These are phyloP conservation scores for Heterobasidion occidentale DNA, from an alignment of 1,284 basidiomycete genomes.

Conservation along the genomic window DNA sequence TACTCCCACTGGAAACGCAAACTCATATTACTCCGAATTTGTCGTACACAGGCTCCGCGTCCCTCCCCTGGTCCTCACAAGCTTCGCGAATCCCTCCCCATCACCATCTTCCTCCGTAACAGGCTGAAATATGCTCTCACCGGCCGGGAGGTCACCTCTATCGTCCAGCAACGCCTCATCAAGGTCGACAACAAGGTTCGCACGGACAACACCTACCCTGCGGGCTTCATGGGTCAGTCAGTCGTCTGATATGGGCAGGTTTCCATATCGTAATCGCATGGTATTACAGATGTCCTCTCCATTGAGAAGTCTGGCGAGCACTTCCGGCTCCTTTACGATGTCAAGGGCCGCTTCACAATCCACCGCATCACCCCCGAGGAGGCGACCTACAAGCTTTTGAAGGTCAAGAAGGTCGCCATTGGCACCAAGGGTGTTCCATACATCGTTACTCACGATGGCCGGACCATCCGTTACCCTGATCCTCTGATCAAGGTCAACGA, in stretches of 20 bases:
- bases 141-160: conserved; percentile 91
- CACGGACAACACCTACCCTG: conserved; percentile 95
- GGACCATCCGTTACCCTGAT: conserved; percentile 99
- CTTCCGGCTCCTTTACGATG: conserved; percentile 99
- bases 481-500: conserved; percentile 96
- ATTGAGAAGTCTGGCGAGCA: conserved; percentile 99
- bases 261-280: background rate
- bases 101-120: conserved; percentile 96
- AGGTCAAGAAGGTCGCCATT: conserved; percentile 89
- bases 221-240: conserved; percentile 90
- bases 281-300: conserved; percentile 77
- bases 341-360: conserved; percentile 99
- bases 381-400: conserved; percentile 96
- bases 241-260: background rate
- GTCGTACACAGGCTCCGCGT: conserved; percentile 72
- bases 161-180: conserved; percentile 95
- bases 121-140: conserved; percentile 98
- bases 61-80: conserved; percentile 99
- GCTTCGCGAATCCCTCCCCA: conserved; percentile 93
- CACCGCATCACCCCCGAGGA: conserved; percentile 99
- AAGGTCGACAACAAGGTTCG: conserved; percentile 99
- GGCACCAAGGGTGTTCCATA: conserved; percentile 94
- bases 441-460: conserved; percentile 98
- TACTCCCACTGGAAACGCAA: background rate
- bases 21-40: background rate